Base-by-base conservation (phyloP, 805 yeast genomes). In the Dipodascus albidus region DNA sequence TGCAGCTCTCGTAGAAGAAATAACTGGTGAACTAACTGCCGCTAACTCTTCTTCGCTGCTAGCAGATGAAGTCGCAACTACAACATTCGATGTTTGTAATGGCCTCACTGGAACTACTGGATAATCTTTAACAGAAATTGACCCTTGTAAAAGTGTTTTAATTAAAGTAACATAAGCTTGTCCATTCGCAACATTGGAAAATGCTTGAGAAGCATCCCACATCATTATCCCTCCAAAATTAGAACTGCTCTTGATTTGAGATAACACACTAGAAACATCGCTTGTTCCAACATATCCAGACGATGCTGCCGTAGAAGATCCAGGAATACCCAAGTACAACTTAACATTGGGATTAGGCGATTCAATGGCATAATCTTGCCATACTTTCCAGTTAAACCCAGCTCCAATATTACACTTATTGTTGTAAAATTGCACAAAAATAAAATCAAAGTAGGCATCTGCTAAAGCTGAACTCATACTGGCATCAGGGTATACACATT, bases 391-490 rank as follows among this genome's bases (percentile, higher is more conserved):
- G 67, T 81, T 81, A 75, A 87, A 89, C 47, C 64, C 58, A 42
- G 60, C 53, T 9, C 56, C 52, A 53, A 82, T 72, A 49, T 77
- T 69, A 68, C 95, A 86, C 64, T 82, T 75, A 70, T 89, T 89
- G 78, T 89, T 89, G 76, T 88, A 89, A 71, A 89, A 89, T 71
- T 88, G 96, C 59, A 90, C 76, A 64, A 86, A 87, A 2, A 87
- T 85, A 67, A 81, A 87, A 69, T 89, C 96, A 59, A 89, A 73
- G 41, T 78, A 73, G 9, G 87, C 81, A 55, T 74, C 79, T 57
- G 82, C 83, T 62, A 85, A 79, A 51, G 78, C 78, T 58, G 80
- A 70, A 78, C 86, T 84, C 48, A 83, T 65, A 48, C 68, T 76
- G 50, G 79, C 82, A 70, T 89, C 96, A 19, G 96, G 96, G 66